phyloP scores from a whole-genome alignment of 2,329 filamentous ascomycete genomes.

The Celoporthe dispersa region DNA sequence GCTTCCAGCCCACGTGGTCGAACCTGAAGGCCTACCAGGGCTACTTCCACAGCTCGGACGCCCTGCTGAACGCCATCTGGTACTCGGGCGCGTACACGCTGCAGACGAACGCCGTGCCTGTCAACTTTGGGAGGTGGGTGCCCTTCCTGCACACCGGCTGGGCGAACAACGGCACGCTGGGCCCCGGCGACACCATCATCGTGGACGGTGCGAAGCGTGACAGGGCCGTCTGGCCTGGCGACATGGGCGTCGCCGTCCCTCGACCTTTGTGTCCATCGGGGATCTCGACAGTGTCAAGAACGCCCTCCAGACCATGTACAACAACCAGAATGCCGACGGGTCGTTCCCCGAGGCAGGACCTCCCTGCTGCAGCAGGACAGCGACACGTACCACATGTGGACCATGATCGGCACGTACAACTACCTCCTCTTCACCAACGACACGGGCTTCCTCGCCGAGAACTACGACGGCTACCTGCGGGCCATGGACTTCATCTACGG shows the following conservation, averaged over 20 bases:
- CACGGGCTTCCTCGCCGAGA: conserved; percentile 39
- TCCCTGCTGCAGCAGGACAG: conserved; percentile 44
- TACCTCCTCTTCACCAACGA: conserved; percentile 59
- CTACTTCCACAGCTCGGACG: conserved; percentile 56
- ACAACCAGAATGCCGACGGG: conserved; percentile 45
- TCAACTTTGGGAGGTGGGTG: conserved; percentile 37
- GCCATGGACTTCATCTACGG: conserved; percentile 38
- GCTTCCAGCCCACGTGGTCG: conserved; percentile 48
- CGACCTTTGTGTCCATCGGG: conserved; percentile 53
- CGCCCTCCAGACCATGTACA: conserved; percentile 48
- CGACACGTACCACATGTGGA: conserved; percentile 43
- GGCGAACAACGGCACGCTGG: conserved; percentile 41
- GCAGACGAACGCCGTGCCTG: conserved; percentile 42
- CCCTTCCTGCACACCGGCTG: conserved; percentile 47
- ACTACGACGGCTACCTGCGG: conserved; percentile 40
- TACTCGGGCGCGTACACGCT: conserved; percentile 54
- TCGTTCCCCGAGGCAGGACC: conserved; percentile 55
- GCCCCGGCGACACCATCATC: conserved; percentile 39
- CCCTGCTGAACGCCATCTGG: conserved; percentile 58
- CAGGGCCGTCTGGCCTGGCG: conserved; percentile 60
- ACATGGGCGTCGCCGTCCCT: conserved; percentile 60
- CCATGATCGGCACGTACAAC: conserved; percentile 59
- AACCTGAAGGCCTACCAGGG: conserved; percentile 56
- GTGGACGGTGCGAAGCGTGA: conserved; percentile 61
- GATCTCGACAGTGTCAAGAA: conserved; percentile 53